A percentile compares a stretch with the other conserved stretches of the same genome.
phyloP scores from a whole-genome alignment of 352 stramenopile species.

The Peronospora destructor region DNA sequence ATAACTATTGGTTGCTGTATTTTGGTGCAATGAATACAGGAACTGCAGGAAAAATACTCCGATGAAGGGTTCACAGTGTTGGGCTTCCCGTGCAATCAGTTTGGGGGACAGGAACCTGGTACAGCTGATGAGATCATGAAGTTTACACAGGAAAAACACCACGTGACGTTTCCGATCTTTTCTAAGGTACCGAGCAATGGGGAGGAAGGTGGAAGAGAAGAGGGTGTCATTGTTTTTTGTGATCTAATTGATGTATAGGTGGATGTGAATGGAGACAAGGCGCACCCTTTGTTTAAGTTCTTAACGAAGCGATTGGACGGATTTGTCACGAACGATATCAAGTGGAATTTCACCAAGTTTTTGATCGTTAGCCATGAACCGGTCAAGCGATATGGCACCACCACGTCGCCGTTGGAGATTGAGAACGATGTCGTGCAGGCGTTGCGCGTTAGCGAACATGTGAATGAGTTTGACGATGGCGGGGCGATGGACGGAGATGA shows the following conservation, averaged over 20 bases:
- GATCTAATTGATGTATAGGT: slow-evolving; percentile 44
- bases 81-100: slow-evolving; percentile 95
- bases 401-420: slow-evolving; percentile 55
- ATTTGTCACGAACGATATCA: slow-evolving; percentile 70
- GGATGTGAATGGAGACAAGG: slow-evolving; percentile 89
- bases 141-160: slow-evolving; percentile 69
- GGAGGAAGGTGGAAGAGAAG: background rate
- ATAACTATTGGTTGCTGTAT: background rate
- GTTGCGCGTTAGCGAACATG: slow-evolving; percentile 27
- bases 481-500: slow-evolving; percentile 23
- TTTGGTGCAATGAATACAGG: slow-evolving; percentile 22
- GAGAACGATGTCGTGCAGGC: slow-evolving; percentile 58
- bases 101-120: slow-evolving; percentile 87
- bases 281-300: slow-evolving; percentile 87
- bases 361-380: slow-evolving; percentile 68
- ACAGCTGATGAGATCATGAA: slow-evolving; percentile 59
- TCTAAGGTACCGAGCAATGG: slow-evolving; percentile 47
- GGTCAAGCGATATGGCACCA: slow-evolving; percentile 60
- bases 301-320: slow-evolving; percentile 67
- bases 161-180: slow-evolving; percentile 80
- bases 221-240: background rate
- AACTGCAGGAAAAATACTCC: slow-evolving; percentile 72
- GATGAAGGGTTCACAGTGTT: slow-evolving; percentile 79
- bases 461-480: slow-evolving; percentile 25
- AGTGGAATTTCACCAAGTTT: slow-evolving; percentile 89